Conservation (phyloP, 345 rosid species). For the Mangifera indica region DNA sequence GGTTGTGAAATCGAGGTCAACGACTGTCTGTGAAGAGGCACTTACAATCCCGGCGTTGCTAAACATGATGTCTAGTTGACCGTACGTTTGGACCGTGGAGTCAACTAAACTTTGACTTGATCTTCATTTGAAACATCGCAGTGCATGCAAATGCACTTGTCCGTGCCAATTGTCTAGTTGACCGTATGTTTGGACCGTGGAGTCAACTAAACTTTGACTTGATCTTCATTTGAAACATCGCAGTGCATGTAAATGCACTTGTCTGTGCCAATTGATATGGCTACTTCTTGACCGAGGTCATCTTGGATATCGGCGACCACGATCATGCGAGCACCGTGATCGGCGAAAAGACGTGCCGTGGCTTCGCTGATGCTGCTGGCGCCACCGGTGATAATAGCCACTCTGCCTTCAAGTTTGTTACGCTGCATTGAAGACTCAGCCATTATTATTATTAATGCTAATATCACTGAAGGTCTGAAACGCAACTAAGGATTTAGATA, state of each 20-base stretch:
- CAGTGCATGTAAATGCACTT: conserved; percentile 19
- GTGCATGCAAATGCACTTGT: conserved; percentile 13
- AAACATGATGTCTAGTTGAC: conserved; percentile 29
- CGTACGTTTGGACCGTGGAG: conserved; percentile 17
- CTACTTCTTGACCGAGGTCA: conserved; percentile 16
- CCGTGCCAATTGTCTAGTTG: conserved; percentile 17
- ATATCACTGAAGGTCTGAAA: too few relatives aligned
- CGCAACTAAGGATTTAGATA: too few relatives aligned
- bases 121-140: conserved; percentile 26
- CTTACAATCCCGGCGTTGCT: conserved; percentile 26
- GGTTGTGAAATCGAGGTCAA: conserved; percentile 20
- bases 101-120: conserved; percentile 23
- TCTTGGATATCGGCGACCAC: conserved; percentile 28
- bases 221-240: conserved; percentile 23
- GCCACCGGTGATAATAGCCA: conserved; percentile 24
- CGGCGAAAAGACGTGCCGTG: conserved; percentile 17
- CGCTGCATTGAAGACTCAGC: not conserved
- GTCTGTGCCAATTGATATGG: conserved; percentile 11
- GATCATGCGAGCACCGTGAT: conserved; percentile 21
- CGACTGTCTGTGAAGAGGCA: conserved; percentile 18
- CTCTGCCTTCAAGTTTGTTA: conserved; percentile 22
- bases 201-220: conserved; percentile 23
- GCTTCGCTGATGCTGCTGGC: conserved; percentile 30
- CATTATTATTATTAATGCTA: not conserved
- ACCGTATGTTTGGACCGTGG: conserved; percentile 18